Evolutionary conservation across 2,329 filamentous ascomycete species (phyloP).

Genomic region (Microdochium trichocladiopsis): DNA sequence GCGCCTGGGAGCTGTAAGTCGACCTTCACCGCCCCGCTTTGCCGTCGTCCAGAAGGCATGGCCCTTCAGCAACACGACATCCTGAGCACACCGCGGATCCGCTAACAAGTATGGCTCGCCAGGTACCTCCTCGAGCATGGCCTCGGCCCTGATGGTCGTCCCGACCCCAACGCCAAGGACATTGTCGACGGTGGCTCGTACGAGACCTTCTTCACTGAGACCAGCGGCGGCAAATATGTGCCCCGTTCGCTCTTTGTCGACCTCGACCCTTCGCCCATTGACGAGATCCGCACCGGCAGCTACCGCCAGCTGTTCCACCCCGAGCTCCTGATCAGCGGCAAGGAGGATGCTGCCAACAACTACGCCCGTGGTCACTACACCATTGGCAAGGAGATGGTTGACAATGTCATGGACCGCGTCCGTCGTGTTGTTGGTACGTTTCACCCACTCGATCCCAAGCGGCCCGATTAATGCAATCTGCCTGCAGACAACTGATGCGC

Average conservation of each 20-base stretch:
- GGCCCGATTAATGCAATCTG: neutral
- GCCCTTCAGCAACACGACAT: neutral
- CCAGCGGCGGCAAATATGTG: conserved; percentile 64
- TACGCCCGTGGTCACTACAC: conserved; percentile 72
- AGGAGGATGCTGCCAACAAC: conserved; percentile 74
- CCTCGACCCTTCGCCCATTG: conserved; percentile 65
- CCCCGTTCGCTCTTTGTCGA: conserved; percentile 68
- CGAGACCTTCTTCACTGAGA: conserved; percentile 71
- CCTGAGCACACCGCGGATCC: neutral
- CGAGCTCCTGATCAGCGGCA: conserved; percentile 65
- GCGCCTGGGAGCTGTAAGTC: conserved; percentile 69
- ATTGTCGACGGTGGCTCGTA: conserved; percentile 55
- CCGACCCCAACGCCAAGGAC: conserved; percentile 54
- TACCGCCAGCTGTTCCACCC: conserved; percentile 69
- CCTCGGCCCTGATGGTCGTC: conserved; percentile 56
- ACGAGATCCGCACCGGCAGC: conserved; percentile 62
- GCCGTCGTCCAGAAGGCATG: neutral
- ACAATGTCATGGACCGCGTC: conserved; percentile 62
- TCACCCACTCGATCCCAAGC: neutral
- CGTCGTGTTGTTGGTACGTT: conserved; percentile 60
- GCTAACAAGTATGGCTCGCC: conserved; percentile 5
- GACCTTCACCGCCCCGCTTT: conserved; percentile 12
- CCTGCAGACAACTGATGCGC: conserved; percentile 7
- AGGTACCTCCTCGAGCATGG: conserved; percentile 70
- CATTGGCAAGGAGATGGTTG: conserved; percentile 70